Evolutionary conservation across 2,329 filamentous ascomycete genomes (phyloP).

Genomic region (Pestalotiopsis fici): DNA sequence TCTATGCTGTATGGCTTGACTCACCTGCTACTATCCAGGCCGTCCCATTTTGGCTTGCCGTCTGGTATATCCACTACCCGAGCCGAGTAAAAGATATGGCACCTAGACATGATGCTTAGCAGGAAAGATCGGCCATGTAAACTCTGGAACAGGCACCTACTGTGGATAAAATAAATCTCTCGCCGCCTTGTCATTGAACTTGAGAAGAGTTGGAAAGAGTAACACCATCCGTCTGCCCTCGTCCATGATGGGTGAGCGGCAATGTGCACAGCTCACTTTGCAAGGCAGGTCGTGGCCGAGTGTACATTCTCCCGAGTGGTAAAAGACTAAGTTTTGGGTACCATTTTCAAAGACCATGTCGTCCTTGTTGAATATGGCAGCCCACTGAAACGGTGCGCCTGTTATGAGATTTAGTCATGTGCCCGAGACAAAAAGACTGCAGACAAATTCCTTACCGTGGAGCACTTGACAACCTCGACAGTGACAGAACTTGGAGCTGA

Average conservation of each 20-base stretch:
- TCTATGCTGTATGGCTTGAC: not conserved
- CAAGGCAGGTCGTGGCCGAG: slow-evolving; percentile 72
- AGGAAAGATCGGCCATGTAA: not conserved
- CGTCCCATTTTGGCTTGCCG: slow-evolving; percentile 77
- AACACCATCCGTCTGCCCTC: slow-evolving; percentile 84
- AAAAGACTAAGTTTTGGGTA: slow-evolving; percentile 67
- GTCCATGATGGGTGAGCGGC: slow-evolving; percentile 81
- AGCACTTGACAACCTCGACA: slow-evolving; percentile 78
- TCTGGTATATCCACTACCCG: slow-evolving; percentile 76
- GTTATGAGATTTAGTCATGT: not conserved
- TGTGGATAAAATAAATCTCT: slow-evolving; percentile 65
- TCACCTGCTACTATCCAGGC: slow-evolving; percentile 46
- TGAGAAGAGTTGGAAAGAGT: slow-evolving; percentile 74
- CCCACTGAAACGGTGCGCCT: slow-evolving; percentile 88
- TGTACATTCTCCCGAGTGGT: slow-evolving; percentile 62
- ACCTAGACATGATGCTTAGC: slow-evolving; percentile 16
- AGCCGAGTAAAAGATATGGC: slow-evolving; percentile 80
- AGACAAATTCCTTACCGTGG: slow-evolving; percentile 57
- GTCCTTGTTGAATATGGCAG: slow-evolving; percentile 81
- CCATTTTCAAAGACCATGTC: slow-evolving; percentile 71
- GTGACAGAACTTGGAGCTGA: slow-evolving; percentile 81
- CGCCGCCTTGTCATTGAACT: slow-evolving; percentile 56
- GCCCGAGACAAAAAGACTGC: not conserved
- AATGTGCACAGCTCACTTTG: slow-evolving; percentile 77
- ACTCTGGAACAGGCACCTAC: slow-evolving; percentile 35